Percentiles rank a stretch among this genome's conserved stretches.
These are phyloP conservation scores for Metschnikowia hibisci DNA, from an alignment of 805 yeast species.

Conservation along the genomic window DNA sequence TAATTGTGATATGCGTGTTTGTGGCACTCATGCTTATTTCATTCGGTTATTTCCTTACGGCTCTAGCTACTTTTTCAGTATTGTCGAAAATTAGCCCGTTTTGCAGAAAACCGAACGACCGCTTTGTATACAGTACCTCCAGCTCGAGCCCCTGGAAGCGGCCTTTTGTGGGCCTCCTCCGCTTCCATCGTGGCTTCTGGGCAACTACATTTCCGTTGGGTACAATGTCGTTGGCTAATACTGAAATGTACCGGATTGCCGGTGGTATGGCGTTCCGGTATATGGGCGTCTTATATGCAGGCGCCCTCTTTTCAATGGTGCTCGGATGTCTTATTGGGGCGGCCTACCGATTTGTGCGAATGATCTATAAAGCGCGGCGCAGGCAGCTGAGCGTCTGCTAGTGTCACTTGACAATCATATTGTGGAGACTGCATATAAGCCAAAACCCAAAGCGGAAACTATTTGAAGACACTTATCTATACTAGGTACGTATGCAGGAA, in stretches of 20 bases:
- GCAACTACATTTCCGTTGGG: constrained; percentile 89
- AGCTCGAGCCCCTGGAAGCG: constrained; percentile 9
- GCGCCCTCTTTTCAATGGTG: constrained; percentile 43
- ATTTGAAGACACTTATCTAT: too few species aligned
- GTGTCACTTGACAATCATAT: neutral
- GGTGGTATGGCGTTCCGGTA: constrained; percentile 57
- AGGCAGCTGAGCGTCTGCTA: neutral
- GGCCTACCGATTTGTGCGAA: constrained; percentile 17
- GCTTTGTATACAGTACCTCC: constrained; percentile 17
- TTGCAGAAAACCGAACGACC: constrained; percentile 25
- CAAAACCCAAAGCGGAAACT: too few species aligned
- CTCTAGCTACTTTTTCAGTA: constrained; percentile 31
- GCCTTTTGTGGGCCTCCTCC: constrained; percentile 18
- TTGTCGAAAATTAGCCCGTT: constrained; percentile 43
- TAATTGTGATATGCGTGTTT: constrained; percentile 23
- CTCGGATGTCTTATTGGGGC: constrained; percentile 32
- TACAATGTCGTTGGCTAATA: constrained; percentile 57
- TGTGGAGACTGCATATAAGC: too few species aligned
- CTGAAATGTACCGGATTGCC: constrained; percentile 38
- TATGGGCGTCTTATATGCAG: constrained; percentile 58
- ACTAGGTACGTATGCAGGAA: too few species aligned
- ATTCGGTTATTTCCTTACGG: constrained; percentile 52
- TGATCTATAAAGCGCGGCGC: constrained; percentile 5
- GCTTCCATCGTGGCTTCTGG: constrained; percentile 48
- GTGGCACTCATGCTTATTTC: constrained; percentile 43